Percentiles rank a stretch among this genome's conserved stretches.
These are phyloP conservation scores for Paraphaeosphaeria sporulosa DNA, from an alignment of 2,329 filamentous ascomycete genomes.

Conservation along the genomic window DNA sequence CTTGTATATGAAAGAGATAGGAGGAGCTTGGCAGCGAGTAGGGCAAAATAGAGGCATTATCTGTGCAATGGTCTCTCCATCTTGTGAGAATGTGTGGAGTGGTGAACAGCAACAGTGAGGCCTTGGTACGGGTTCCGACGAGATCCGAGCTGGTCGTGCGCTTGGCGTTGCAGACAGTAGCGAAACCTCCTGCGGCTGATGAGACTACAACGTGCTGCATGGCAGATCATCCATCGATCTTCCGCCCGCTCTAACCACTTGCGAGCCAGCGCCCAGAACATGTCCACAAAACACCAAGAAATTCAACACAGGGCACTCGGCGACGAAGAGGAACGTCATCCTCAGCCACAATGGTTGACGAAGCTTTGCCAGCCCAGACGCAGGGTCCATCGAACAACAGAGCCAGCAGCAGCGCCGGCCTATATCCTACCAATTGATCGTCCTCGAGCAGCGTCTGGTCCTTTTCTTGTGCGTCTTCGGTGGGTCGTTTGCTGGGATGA, in stretches of 20 bases:
- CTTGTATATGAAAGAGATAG: constrained; percentile 7
- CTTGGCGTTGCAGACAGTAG: neutral
- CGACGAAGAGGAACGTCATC: constrained; percentile 9
- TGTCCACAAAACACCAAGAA: constrained; percentile 4
- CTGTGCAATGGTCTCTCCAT: neutral
- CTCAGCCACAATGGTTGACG: constrained; percentile 14
- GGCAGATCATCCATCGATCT: constrained; percentile 12
- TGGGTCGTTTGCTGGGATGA: constrained; percentile 20
- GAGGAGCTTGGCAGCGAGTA: neutral
- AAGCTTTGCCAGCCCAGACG: constrained; percentile 1
- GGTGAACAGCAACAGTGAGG: neutral
- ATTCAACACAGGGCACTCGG: neutral
- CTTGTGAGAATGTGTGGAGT: neutral
- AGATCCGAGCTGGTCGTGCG: neutral
- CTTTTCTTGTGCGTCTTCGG: constrained; percentile 15
- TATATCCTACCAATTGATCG: constrained; percentile 12
- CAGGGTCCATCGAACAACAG: constrained; percentile 5
- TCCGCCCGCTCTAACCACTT: neutral
- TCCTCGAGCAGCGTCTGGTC: neutral
- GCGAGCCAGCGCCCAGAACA: neutral
- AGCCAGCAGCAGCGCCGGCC: neutral
- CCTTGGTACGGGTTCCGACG: neutral
- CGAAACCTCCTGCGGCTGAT: neutral
- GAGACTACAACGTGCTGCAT: neutral
- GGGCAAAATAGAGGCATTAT: constrained; percentile 7